Evolutionary conservation across 305 asterid species (phyloP), one percentile per base, ranked within the genome.

Genomic region (Stenogyne calaminthoides): DNA sequence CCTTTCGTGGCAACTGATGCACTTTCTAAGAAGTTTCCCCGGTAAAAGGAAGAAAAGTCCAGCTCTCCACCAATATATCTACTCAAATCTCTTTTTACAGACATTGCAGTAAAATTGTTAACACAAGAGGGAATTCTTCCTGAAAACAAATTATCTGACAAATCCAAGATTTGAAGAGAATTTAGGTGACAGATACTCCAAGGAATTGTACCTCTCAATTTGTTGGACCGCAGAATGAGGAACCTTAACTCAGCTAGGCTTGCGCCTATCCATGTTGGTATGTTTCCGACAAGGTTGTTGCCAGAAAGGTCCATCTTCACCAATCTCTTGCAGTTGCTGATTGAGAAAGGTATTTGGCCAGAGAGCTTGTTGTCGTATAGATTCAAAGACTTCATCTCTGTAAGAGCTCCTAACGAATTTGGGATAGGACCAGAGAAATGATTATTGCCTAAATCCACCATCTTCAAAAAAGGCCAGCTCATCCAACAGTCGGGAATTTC

Each of bases 81-180:
- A 20, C n/a, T 22, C 9, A 32, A 51, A 14, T 39, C 40, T 54
- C 64, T 62, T 27, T 67, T 71, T 5, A 58, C 67, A 6, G 68
- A 67, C 86, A 81, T 76, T 47, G 74, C 84, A 7, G 73, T 9
- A 32, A 32, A 6, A 32, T 32, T 32, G 36, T 32, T 32, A 32
- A 32, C 2, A 32, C 36, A 32, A 3, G 1, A 22, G 0, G 86
- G 84, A 70, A 79, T 73, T 1, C n/a, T n/a, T 7, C 86, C 88
- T 0, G 65, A 68, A n/a, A 84, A 60, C 1, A 3, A 19, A 60
- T 80, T 80, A 71, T 39, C 10, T 4, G 89, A 70, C 1, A 83
- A 76, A 68, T 85, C 87, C 58, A 85, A 56, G 61, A 76, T 72
- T 69, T 84, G 84, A 39, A 82, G 78, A 25, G 59, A 27, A n/a